A percentile compares a stretch with the other conserved stretches of the same genome.
phyloP scores from a whole-genome alignment of 306 rosid species.

The Arachis stenosperma region DNA sequence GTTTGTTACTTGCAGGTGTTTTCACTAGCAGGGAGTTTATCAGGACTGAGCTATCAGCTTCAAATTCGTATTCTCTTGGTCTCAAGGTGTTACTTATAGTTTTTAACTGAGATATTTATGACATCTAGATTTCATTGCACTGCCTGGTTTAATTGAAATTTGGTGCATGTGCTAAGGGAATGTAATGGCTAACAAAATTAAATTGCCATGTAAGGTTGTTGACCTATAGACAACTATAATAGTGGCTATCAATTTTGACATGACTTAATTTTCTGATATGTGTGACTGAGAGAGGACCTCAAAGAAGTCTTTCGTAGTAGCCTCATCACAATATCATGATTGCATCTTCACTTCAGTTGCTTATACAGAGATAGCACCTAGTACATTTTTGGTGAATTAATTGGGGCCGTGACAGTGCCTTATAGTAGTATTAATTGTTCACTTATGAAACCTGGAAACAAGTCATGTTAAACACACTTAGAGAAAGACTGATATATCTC shows the following conservation, averaged over 20 bases:
- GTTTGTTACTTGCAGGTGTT: conserved; percentile 51
- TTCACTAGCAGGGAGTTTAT: conserved; percentile 45
- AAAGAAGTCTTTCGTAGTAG: not conserved
- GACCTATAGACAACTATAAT: not conserved
- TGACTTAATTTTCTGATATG: conserved; percentile 8
- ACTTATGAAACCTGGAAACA: too few relatives aligned
- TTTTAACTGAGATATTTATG: not conserved
- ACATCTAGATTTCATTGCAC: not conserved
- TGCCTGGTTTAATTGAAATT: conserved; percentile 19
- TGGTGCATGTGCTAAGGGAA: conserved; percentile 3
- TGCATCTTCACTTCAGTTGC: conserved; percentile 13
- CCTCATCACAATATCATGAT: conserved; percentile 10
- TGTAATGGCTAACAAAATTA: not conserved
- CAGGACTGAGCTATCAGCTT: conserved; percentile 54
- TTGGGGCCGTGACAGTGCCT: not conserved
- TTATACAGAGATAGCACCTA: not conserved
- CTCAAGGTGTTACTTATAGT: conserved; percentile 56
- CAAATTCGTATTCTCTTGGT: conserved; percentile 47
- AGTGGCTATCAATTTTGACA: not conserved
- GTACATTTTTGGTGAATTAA: conserved; percentile 6
- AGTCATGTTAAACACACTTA: not conserved
- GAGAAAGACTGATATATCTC: conserved; percentile 27
- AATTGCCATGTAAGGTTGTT: not conserved
- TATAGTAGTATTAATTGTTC: too few relatives aligned
- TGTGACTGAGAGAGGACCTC: conserved; percentile 12